Evolutionary conservation across 2,329 filamentous ascomycete genomes (phyloP).

Genomic region (Epichloe amarillans): DNA sequence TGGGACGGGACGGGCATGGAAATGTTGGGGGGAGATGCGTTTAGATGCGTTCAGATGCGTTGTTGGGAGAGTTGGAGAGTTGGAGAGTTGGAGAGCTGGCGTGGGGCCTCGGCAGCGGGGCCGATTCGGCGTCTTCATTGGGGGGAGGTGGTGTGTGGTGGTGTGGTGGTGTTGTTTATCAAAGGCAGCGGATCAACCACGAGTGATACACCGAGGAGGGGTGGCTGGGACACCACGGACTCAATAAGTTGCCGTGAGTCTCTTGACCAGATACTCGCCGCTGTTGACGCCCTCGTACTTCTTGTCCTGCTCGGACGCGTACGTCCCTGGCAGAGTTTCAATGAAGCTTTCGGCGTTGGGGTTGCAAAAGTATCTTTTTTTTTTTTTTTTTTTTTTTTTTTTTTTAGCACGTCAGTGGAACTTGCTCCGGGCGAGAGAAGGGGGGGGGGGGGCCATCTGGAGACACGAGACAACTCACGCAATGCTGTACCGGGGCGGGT

Average conservation of each 20-base stretch:
- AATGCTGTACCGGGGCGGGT: conserved; percentile 74
- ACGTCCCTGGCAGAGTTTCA: conserved; percentile 72
- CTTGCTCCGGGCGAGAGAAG: neutral
- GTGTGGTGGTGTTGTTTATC: no score
- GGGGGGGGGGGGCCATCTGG: neutral
- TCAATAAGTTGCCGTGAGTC: conserved; percentile 62
- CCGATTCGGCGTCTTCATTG: no score
- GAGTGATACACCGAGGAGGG: no score
- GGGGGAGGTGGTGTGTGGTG: no score
- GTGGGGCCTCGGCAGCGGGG: neutral
- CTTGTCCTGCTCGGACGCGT: conserved; percentile 47
- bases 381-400: no score
- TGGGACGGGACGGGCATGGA: neutral
- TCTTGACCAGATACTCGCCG: conserved; percentile 68
- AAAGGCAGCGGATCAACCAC: no score
- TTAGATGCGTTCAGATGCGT: no score
- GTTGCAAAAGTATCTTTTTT: conserved; percentile 66
- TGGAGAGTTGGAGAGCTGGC: neutral
- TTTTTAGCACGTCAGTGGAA: neutral
- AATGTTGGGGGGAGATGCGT: neutral
- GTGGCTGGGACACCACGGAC: no score
- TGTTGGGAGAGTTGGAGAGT: neutral
- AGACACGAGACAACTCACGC: conserved; percentile 40
- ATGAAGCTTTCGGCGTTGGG: conserved; percentile 66
- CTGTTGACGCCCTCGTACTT: conserved; percentile 70